Percentiles rank a stretch among this genome's conserved stretches.
Evolutionary conservation across 2,329 filamentous ascomycete species (phyloP).

Genomic region (Diplodia sapinea): DNA sequence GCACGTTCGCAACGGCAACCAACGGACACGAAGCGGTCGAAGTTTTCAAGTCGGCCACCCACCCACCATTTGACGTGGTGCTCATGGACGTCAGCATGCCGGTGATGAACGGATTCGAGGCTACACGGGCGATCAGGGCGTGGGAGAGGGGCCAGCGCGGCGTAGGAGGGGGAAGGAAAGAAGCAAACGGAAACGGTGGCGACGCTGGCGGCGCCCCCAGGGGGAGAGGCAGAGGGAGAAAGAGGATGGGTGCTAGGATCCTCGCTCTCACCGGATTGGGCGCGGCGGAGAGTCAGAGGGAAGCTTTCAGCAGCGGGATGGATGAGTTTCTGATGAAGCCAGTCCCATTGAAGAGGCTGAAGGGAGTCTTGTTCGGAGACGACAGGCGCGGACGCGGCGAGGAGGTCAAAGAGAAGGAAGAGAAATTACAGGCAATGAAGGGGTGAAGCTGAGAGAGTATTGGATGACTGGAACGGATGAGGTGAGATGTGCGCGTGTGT

Average conservation of each 20-base stretch:
- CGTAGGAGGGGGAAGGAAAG: background rate
- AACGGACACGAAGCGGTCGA: conserved; percentile 53
- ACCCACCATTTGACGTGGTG: conserved; percentile 43
- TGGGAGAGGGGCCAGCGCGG: conserved; percentile 36
- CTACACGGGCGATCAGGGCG: conserved; percentile 52
- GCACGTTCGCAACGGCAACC: conserved; percentile 39
- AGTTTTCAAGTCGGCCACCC: conserved; percentile 36
- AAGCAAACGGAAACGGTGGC: background rate
- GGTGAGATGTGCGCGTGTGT: no score
- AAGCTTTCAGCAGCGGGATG: conserved; percentile 52
- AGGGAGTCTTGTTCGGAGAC: background rate
- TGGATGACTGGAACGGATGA: no score
- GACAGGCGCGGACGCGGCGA: background rate
- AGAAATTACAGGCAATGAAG: background rate
- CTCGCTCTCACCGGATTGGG: conserved; percentile 55
- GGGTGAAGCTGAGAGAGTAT: no score
- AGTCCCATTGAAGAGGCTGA: conserved; percentile 36
- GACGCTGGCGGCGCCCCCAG: background rate
- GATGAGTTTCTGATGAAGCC: conserved; percentile 57
- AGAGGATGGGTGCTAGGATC: conserved; percentile 40
- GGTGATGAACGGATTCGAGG: conserved; percentile 53
- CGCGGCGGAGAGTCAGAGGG: conserved; percentile 50
- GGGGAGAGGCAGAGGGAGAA: conserved; percentile 28
- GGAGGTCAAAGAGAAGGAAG: background rate
- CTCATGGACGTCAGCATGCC: conserved; percentile 59